Conservation (phyloP, 2,329 filamentous ascomycete species). For the Monilinia polystroma region DNA sequence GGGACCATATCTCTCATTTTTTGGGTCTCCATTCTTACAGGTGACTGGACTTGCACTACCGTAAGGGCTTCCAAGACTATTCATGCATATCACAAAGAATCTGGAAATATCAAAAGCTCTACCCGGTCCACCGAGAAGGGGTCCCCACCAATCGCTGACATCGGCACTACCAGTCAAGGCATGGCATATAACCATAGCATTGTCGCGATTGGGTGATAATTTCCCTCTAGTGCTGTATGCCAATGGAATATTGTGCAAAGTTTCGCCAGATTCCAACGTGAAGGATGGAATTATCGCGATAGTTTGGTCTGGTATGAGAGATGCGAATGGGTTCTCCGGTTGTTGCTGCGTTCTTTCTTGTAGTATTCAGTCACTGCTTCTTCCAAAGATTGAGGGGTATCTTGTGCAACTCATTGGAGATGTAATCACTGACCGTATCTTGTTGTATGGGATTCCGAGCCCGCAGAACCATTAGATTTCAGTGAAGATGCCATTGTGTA, state of each 20-base stretch:
- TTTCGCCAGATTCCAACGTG: constrained; percentile 88
- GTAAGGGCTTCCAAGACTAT: constrained; percentile 81
- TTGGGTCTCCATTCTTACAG: constrained; percentile 74
- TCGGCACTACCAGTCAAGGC: constrained; percentile 83
- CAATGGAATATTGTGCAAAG: constrained; percentile 71
- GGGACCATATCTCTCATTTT: constrained; percentile 79
- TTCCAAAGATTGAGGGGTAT: constrained; percentile 29
- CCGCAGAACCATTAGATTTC: neutral
- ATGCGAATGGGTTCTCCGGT: constrained; percentile 87
- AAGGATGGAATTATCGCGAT: constrained; percentile 86
- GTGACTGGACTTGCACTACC: constrained; percentile 88
- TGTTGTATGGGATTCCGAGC: neutral
- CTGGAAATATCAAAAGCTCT: constrained; percentile 77
- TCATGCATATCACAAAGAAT: constrained; percentile 85
- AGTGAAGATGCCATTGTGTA: constrained; percentile 12
- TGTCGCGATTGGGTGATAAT: constrained; percentile 58
- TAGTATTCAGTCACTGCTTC: constrained; percentile 56
- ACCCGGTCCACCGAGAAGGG: constrained; percentile 73
- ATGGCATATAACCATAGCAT: constrained; percentile 77
- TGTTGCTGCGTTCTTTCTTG: constrained; percentile 52
- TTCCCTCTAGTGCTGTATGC: constrained; percentile 66
- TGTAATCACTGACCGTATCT: constrained; percentile 36
- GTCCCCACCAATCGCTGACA: constrained; percentile 86
- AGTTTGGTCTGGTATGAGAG: constrained; percentile 82
- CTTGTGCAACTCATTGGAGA: constrained; percentile 9